A percentile compares a stretch with the other conserved stretches of the same genome.
These are phyloP conservation scores for Cystoderma amianthinum DNA, from an alignment of 768 basidiomycete genomes.

Conservation along the genomic window DNA sequence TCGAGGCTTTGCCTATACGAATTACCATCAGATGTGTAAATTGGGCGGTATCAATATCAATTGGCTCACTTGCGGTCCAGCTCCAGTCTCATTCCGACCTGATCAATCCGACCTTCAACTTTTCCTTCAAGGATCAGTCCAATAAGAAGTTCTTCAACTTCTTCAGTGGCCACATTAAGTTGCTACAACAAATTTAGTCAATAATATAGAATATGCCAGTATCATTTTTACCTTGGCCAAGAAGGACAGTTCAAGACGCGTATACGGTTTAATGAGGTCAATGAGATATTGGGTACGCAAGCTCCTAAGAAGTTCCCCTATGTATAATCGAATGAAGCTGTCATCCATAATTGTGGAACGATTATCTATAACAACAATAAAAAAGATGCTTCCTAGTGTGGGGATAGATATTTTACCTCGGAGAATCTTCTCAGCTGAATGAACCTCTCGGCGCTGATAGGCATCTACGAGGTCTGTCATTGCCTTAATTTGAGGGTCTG, in stretches of 20 bases:
- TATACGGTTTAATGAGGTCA: slow-evolving; percentile 97
- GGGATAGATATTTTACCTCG: slow-evolving; percentile 43
- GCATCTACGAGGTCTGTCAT: slow-evolving; percentile 98
- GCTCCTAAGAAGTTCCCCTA: slow-evolving; percentile 91
- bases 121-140: slow-evolving; percentile 95
- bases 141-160: slow-evolving; percentile 92
- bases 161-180: slow-evolving; percentile 87
- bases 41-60: background rate
- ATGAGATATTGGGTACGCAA: slow-evolving; percentile 95
- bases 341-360: slow-evolving; percentile 95
- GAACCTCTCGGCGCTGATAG: slow-evolving; percentile 94
- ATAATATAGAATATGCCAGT: background rate
- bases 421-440: slow-evolving; percentile 94
- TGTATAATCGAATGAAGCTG: slow-evolving; percentile 89
- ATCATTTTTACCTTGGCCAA: slow-evolving; percentile 65
- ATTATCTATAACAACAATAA: slow-evolving; percentile 66
- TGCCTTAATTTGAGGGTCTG: slow-evolving; percentile 91
- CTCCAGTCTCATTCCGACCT: slow-evolving; percentile 89
- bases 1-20: slow-evolving; percentile 71
- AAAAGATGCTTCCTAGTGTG: background rate
- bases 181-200: slow-evolving; percentile 44
- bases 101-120: slow-evolving; percentile 94
- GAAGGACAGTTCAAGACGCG: slow-evolving; percentile 87
- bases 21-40: slow-evolving; percentile 2
- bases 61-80: slow-evolving; percentile 72